Base-by-base conservation (phyloP, 352 stramenopile species). In the Pelagophyceae sp. region DNA sequence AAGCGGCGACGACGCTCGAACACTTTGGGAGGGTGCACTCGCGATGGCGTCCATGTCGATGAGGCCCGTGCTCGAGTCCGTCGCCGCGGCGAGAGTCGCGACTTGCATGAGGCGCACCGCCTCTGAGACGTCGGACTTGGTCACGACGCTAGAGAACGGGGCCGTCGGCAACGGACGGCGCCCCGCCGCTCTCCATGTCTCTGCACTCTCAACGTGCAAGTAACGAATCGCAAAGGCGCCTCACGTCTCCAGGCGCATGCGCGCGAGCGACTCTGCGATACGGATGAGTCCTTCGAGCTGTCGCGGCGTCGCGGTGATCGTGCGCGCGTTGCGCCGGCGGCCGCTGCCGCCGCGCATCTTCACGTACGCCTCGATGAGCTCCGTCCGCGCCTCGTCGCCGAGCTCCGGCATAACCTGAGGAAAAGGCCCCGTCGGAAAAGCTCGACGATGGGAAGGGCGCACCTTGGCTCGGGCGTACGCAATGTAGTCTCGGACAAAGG, bases 41-140 rank as follows among this genome's bases (percentile, higher is more conserved):
- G 94, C 94, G 82, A 99, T 98, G 92, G 98, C 97, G 83, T 99
- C 96, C 95, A 99, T 99, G 84, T 99, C 96, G 81, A 99, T 99
- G n/a, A 92, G 93, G 45, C 96, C 96, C 0, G 96, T 99, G 60
- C 92, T 85, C 38, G 95, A 95, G 81, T 99, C 96, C 80, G 97
- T 99, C 20, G 96, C 96, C 11, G 96, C 93, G 51, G 87, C 91
- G 83, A 98, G 94, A 19, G 95, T 99, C 6, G 95, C 95, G 33
- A 90, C 86, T 51, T 86, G 96, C 93, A 99, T 98, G 19, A 99
- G 88, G 27, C 96, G 87, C 20, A 98, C 85, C 15, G 96, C 95
- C 87, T 99, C 95, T 19, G 85, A 80, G 0, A 98, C 95, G 84
- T 99, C 94, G 33, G 80, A 76, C 40, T 82, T 67, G 0, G 80